These are phyloP conservation scores for Neofusicoccum sp. DNA, from an alignment of 2,329 filamentous ascomycete genomes.

Conservation along the genomic window DNA sequence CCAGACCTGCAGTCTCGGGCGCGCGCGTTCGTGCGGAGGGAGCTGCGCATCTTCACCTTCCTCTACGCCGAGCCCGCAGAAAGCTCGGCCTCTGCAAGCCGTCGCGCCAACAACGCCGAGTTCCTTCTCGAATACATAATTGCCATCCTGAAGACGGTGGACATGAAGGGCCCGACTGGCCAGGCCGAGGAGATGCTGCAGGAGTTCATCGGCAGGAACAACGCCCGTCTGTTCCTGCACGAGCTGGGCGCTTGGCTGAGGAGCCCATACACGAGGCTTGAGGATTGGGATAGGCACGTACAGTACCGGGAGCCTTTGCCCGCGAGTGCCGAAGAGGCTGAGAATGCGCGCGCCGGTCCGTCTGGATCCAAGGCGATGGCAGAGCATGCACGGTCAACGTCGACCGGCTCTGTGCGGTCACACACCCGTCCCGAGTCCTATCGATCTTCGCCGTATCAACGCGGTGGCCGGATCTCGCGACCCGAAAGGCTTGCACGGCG, in stretches of 20 bases:
- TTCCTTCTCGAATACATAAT: conserved; percentile 85
- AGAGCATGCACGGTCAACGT: neutral
- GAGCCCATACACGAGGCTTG: conserved; percentile 70
- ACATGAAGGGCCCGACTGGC: conserved; percentile 74
- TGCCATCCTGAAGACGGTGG: conserved; percentile 77
- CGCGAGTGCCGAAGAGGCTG: neutral
- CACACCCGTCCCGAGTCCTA: neutral
- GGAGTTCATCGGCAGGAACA: conserved; percentile 73
- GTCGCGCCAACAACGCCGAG: conserved; percentile 68
- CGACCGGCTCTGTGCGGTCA: neutral
- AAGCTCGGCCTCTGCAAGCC: conserved; percentile 30
- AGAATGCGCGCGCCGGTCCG: neutral
- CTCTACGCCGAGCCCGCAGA: conserved; percentile 40
- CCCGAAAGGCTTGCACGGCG: neutral
- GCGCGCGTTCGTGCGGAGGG: conserved; percentile 76
- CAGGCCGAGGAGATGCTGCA: conserved; percentile 75
- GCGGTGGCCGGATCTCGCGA: neutral
- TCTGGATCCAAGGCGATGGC: neutral
- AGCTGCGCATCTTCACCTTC: conserved; percentile 80
- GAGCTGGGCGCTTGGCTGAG: conserved; percentile 80
- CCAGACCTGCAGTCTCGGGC: conserved; percentile 71
- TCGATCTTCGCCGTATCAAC: conserved; percentile 4
- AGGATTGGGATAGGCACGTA: conserved; percentile 77
- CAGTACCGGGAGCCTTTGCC: conserved; percentile 57
- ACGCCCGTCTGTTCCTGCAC: conserved; percentile 76